Evolutionary conservation across 2,329 filamentous ascomycete species (phyloP).

Genomic region (Sphaerulina musiva): DNA sequence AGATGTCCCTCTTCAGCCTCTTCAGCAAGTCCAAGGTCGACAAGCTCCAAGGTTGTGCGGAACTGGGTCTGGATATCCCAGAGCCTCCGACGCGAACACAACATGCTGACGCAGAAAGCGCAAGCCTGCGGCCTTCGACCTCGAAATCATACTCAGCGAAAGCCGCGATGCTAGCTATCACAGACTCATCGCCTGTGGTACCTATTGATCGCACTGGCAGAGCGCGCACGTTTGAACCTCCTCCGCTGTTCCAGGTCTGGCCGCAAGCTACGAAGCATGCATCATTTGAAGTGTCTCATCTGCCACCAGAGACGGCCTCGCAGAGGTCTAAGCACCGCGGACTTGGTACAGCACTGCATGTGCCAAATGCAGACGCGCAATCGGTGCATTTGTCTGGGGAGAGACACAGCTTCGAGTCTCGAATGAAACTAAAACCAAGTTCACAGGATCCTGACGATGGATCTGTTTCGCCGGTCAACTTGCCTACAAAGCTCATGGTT

Average conservation of each 20-base stretch:
- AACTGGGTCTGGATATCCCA: constrained; percentile 34
- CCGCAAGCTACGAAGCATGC: constrained; percentile 74
- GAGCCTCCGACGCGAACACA: not conserved
- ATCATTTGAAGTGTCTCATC: constrained; percentile 59
- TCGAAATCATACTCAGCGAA: constrained; percentile 12
- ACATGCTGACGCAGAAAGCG: constrained; percentile 3
- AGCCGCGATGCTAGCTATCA: constrained; percentile 3
- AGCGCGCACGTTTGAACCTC: constrained; percentile 40
- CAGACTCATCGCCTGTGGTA: constrained; percentile 9
- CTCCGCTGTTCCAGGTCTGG: constrained; percentile 80
- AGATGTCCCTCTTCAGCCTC: constrained; percentile 45
- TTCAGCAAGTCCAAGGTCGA: constrained; percentile 48
- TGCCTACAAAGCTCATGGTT: constrained; percentile 64
- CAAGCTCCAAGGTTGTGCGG: constrained; percentile 41
- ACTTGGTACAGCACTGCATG: constrained; percentile 10
- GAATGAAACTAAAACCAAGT: constrained; percentile 15
- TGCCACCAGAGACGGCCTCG: constrained; percentile 55
- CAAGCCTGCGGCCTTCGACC: constrained; percentile 12
- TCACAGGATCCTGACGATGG: constrained; percentile 13
- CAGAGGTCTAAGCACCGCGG: constrained; percentile 20
- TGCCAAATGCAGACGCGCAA: constrained; percentile 8
- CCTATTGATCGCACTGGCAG: constrained; percentile 7
- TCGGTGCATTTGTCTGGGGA: constrained; percentile 9
- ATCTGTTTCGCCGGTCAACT: constrained; percentile 39
- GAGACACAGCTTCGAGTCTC: constrained; percentile 15